phyloP scores from a whole-genome alignment of 169 alveolate genomes.

The Eimeria tenella region DNA sequence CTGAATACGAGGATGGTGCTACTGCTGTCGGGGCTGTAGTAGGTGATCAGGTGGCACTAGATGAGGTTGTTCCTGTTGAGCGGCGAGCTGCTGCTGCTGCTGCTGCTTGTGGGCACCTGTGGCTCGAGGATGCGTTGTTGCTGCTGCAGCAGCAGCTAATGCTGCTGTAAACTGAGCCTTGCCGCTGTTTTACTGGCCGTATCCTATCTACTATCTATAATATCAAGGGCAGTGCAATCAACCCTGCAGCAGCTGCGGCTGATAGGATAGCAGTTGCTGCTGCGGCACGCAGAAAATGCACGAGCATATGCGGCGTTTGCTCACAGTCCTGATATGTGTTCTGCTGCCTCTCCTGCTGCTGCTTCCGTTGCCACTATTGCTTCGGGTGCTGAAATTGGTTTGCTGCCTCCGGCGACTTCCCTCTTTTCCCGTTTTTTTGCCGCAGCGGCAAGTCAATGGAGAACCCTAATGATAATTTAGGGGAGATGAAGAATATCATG shows the following conservation, averaged over 20 bases:
- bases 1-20: not conserved
- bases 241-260: no score
- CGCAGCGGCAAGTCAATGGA: no score
- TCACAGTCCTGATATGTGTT: not conserved
- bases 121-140: not conserved
- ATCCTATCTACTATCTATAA: no score
- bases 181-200: no score
- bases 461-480: no score
- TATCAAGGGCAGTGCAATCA: no score
- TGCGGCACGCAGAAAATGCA: no score
- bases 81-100: constrained; percentile 14
- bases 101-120: not conserved
- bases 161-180: not conserved
- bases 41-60: not conserved
- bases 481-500: no score
- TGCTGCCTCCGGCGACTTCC: not conserved
- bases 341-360: not conserved
- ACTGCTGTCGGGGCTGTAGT: not conserved
- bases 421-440: not conserved
- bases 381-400: not conserved
- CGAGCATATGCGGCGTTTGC: not conserved
- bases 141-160: constrained; percentile 1
- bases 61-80: not conserved
- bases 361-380: not conserved
- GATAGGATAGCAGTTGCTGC: no score